A percentile compares a stretch with the other conserved stretches of the same genome.
Conservation (phyloP, 2,329 filamentous ascomycete species). For the Diaporthe capsici region DNA sequence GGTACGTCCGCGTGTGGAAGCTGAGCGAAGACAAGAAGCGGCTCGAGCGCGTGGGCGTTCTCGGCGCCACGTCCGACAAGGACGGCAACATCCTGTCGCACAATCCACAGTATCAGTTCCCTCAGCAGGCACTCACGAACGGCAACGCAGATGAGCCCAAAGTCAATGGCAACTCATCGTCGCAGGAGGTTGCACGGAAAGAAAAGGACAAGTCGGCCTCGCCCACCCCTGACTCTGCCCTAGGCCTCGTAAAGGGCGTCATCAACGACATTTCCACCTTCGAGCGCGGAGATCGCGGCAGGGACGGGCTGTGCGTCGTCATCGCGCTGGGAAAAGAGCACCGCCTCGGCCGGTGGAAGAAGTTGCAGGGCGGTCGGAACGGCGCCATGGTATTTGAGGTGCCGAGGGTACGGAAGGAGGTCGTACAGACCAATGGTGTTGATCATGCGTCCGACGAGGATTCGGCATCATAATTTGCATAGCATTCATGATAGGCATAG, state of each 20-base stretch:
- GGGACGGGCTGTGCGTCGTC: conserved; percentile 84
- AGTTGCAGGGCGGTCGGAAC: conserved; percentile 76
- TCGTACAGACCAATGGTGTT: conserved; percentile 50
- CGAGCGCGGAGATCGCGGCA: conserved; percentile 84
- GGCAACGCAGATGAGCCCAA: conserved; percentile 34
- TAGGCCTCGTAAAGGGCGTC: conserved; percentile 74
- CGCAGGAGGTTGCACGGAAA: conserved; percentile 5
- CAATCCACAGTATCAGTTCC: conserved; percentile 39
- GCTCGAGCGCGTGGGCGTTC: conserved; percentile 79
- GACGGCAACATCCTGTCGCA: conserved; percentile 41
- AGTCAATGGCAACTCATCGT: conserved; percentile 1
- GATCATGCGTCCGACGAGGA: conserved; percentile 45
- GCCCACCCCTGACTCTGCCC: conserved; percentile 39
- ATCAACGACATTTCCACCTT: conserved; percentile 92
- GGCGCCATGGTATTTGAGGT: conserved; percentile 92
- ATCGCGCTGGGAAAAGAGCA: conserved; percentile 91
- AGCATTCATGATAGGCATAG: conserved; percentile 16
- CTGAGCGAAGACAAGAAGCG: conserved; percentile 86
- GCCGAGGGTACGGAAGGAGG: conserved; percentile 59
- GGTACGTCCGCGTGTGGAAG: conserved; percentile 86
- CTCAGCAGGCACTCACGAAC: conserved; percentile 46
- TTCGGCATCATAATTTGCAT: conserved; percentile 31
- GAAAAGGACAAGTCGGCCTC: conserved; percentile 40
- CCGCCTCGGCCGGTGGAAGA: conserved; percentile 86
- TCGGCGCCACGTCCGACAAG: conserved; percentile 60